Evolutionary conservation across 805 yeast genomes (phyloP).

Genomic region (Peterozyma toletana): DNA sequence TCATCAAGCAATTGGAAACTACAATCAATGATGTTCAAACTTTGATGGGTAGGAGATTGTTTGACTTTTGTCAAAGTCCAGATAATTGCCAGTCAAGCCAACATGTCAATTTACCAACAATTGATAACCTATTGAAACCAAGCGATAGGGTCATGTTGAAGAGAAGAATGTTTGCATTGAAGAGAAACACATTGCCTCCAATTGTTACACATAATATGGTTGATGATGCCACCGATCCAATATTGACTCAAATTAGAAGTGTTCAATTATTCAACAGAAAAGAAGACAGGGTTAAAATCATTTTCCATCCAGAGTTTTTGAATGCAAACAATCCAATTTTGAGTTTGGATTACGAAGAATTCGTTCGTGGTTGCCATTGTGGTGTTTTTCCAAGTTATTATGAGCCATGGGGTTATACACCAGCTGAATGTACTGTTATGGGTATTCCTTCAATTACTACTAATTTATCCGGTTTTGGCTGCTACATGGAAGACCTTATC

Average conservation of each 20-base stretch:
- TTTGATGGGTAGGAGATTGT: conserved; percentile 77
- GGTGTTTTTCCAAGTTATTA: conserved; percentile 98
- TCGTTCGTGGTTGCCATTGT: conserved; percentile 94
- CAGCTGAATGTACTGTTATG: conserved; percentile 99
- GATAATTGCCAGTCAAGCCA: conserved; percentile 24
- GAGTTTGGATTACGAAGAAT: conserved; percentile 92
- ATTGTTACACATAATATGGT: conserved; percentile 96
- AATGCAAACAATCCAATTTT: conserved; percentile 92
- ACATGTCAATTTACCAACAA: conserved; percentile 46
- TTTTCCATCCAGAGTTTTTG: conserved; percentile 96
- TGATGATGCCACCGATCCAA: conserved; percentile 87
- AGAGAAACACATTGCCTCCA: conserved; percentile 86
- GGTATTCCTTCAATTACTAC: conserved; percentile 98
- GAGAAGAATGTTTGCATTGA: conserved; percentile 88
- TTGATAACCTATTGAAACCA: conserved; percentile 78
- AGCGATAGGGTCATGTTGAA: conserved; percentile 85
- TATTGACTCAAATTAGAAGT: conserved; percentile 83
- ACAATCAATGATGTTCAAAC: conserved; percentile 85
- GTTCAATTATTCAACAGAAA: conserved; percentile 87
- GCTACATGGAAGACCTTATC: conserved; percentile 96
- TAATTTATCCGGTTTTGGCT: conserved; percentile 93
- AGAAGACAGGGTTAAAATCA: conserved; percentile 86
- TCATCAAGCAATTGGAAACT: conserved; percentile 80
- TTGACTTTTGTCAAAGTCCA: conserved; percentile 70
- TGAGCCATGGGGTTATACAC: conserved; percentile 99